Evolutionary conservation across 352 stramenopile genomes (phyloP).

Genomic region (Pythium phragmitis): DNA sequence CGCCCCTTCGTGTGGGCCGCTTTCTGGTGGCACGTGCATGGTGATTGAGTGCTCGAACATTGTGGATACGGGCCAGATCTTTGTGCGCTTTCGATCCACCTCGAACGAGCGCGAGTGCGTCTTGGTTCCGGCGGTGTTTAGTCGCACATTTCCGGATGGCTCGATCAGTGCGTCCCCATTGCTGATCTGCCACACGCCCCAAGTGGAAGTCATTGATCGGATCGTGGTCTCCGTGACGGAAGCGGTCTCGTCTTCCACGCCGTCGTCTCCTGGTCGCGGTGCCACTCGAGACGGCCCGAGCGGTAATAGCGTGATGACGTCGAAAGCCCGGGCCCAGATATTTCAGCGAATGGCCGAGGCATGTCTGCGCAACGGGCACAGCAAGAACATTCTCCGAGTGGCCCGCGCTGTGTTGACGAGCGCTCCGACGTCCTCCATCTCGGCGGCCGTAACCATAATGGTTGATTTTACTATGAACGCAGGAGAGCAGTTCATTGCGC

Average conservation of each 20-base stretch:
- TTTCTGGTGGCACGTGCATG: slow-evolving; percentile 47
- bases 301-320: slow-evolving; percentile 16
- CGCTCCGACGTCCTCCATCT: slow-evolving; percentile 3
- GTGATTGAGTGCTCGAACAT: slow-evolving; percentile 63
- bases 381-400: slow-evolving; percentile 21
- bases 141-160: slow-evolving; percentile 54
- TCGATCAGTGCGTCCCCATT: slow-evolving; percentile 48
- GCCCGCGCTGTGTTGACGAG: slow-evolving; percentile 28
- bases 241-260: background rate
- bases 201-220: slow-evolving; percentile 58
- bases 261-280: background rate
- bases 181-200: slow-evolving; percentile 58
- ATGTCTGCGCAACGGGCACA: slow-evolving; percentile 31
- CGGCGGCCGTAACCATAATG: slow-evolving; percentile 40
- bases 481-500: slow-evolving; percentile 73
- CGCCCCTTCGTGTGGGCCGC: slow-evolving; percentile 55
- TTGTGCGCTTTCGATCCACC: slow-evolving; percentile 67
- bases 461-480: slow-evolving; percentile 78
- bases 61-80: slow-evolving; percentile 74
- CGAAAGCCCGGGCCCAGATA: slow-evolving; percentile 45
- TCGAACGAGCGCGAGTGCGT: slow-evolving; percentile 64
- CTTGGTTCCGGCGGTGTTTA: slow-evolving; percentile 55
- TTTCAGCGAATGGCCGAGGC: slow-evolving; percentile 62
- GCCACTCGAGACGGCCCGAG: background rate
- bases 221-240: slow-evolving; percentile 14